These are phyloP conservation scores for Anthoceros angustus DNA, from an alignment of 225 moss, liverwort and hornwort species.

Conservation along the genomic window DNA sequence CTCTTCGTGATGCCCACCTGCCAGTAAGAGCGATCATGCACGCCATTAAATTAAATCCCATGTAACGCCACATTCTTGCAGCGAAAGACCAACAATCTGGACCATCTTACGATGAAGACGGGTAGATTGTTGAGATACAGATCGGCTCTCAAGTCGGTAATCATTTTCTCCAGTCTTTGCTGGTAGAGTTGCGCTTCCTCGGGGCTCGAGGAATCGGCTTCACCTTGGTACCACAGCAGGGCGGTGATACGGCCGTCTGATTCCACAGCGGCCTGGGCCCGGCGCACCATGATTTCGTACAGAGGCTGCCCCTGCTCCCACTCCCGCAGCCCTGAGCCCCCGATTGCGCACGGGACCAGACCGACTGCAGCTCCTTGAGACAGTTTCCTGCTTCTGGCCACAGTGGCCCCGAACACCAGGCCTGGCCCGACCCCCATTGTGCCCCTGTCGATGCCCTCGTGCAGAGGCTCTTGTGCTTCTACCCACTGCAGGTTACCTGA, in stretches of 20 bases:
- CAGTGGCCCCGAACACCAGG: conserved; percentile 45
- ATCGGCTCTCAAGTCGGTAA: conserved; percentile 39
- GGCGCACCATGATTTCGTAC: conserved; percentile 39
- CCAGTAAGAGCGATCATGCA: too few relatives aligned
- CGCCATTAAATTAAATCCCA: too few relatives aligned
- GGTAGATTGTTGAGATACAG: conserved; percentile 28
- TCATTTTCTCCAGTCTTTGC: conserved; percentile 26
- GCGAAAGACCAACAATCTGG: not conserved
- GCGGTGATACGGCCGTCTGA: conserved; percentile 27
- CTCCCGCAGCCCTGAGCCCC: conserved; percentile 36
- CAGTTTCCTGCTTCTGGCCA: conserved; percentile 27
- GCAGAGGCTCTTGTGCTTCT: conserved; percentile 59
- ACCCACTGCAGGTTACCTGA: conserved; percentile 37
- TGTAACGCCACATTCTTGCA: too few relatives aligned
- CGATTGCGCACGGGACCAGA: conserved; percentile 58
- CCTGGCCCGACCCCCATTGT: conserved; percentile 56
- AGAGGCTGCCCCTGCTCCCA: conserved; percentile 39
- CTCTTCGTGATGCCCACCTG: too few relatives aligned
- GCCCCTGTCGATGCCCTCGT: conserved; percentile 44
- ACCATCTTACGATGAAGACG: conserved; percentile 35
- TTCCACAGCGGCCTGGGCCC: conserved; percentile 29
- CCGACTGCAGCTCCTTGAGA: conserved; percentile 22
- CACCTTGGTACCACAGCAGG: conserved; percentile 71
- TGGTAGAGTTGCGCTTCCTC: conserved; percentile 25
- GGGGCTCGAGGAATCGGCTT: conserved; percentile 29